Conservation (phyloP, 768 basidiomycete genomes). For the Kwoniella bestiolae region DNA sequence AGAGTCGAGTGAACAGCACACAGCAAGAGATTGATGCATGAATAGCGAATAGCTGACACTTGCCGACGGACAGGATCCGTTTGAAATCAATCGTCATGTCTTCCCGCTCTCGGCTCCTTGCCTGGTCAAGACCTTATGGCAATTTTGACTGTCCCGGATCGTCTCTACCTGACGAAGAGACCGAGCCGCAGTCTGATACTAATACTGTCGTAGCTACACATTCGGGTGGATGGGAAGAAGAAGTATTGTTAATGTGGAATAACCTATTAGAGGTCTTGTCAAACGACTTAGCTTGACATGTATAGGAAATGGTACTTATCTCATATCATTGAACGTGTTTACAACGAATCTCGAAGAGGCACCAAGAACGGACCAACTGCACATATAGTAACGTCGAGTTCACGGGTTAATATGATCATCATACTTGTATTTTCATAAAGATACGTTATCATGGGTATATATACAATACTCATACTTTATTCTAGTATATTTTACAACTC, state of each 20-base stretch:
- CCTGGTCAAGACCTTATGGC: conserved; percentile 44
- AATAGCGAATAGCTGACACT: too few relatives aligned
- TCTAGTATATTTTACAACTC: background rate
- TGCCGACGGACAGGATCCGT: conserved; percentile 31
- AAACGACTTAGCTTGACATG: background rate
- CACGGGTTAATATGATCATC: too few relatives aligned
- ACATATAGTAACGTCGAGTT: too few relatives aligned
- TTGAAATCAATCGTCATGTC: conserved; percentile 40
- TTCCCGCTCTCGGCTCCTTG: conserved; percentile 29
- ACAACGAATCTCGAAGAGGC: too few relatives aligned
- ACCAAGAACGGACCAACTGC: too few relatives aligned
- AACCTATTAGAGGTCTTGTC: conserved; percentile 27
- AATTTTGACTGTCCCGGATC: conserved; percentile 16
- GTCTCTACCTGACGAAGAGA: background rate
- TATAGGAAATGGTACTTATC: too few relatives aligned
- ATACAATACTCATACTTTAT: background rate
- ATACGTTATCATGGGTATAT: too few relatives aligned
- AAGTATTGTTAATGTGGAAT: conserved; percentile 35
- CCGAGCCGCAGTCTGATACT: background rate
- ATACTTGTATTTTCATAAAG: too few relatives aligned
- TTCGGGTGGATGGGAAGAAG: conserved; percentile 30
- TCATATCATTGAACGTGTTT: too few relatives aligned
- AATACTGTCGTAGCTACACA: background rate
- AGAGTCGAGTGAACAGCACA: too few relatives aligned
- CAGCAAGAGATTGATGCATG: too few relatives aligned